Percentiles rank a stretch among this genome's conserved stretches.
phyloP scores from a whole-genome alignment of 2,329 filamentous ascomycete genomes.

The Fusarium oxysporum region DNA sequence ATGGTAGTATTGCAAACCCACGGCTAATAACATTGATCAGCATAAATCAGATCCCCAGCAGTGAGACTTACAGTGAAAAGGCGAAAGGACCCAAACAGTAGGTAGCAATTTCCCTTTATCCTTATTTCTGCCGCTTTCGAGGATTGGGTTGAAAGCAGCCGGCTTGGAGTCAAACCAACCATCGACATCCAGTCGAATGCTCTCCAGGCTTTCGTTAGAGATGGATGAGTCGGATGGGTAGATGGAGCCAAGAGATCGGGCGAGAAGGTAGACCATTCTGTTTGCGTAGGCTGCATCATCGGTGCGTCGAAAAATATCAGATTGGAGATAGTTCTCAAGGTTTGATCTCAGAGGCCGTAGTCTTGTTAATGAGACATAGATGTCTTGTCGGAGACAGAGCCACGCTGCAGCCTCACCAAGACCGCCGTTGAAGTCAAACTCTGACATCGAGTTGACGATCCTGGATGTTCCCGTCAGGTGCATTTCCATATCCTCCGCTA shows the following conservation, averaged over 20 bases:
- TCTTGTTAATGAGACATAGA: neutral
- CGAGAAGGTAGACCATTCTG: neutral
- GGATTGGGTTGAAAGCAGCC: neutral
- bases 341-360: neutral
- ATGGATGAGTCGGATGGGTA: neutral
- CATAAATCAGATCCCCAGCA: rapidly evolving
- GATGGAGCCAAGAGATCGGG: neutral
- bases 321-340: neutral
- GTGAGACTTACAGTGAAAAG: neutral
- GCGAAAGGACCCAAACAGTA: neutral
- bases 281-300: neutral
- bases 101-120: neutral
- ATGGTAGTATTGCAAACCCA: neutral
- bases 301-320: neutral
- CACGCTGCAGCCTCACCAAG: slow-evolving; percentile 1
- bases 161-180: neutral
- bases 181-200: neutral
- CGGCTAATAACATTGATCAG: neutral
- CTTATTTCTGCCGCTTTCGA: neutral
- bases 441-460: slow-evolving; percentile 3
- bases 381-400: neutral
- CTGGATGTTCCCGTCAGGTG: slow-evolving; percentile 1
- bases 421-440: slow-evolving; percentile 1
- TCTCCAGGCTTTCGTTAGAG: neutral
- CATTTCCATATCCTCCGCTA: slow-evolving; percentile 3